These are phyloP conservation scores for Kluyveromyces aestuarii DNA, from an alignment of 805 yeast genomes.

Conservation along the genomic window DNA sequence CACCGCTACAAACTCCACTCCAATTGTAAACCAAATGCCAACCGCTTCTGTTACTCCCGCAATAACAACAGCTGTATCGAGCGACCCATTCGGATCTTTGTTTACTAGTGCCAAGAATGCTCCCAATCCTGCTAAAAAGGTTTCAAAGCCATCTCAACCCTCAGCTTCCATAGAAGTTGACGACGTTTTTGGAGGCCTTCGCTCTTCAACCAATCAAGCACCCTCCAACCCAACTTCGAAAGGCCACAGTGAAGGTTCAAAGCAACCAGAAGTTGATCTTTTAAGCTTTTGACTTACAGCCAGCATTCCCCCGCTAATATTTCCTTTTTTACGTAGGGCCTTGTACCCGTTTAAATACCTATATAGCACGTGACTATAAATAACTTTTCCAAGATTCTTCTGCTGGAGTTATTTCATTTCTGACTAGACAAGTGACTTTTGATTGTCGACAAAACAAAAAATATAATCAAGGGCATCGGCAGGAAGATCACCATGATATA, in stretches of 20 bases:
- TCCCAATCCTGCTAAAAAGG: background rate
- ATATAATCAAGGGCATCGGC: background rate
- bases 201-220: background rate
- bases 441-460: background rate
- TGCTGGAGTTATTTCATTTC: background rate
- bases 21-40: conserved; percentile 4
- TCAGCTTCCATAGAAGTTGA: conserved; percentile 15
- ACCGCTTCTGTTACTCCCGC: conserved; percentile 25
- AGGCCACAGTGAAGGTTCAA: background rate
- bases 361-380: background rate
- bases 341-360: background rate
- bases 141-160: background rate
- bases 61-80: conserved; percentile 33
- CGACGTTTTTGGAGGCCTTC: conserved; percentile 26
- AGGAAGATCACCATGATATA: conserved; percentile 33
- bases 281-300: conserved; percentile 17
- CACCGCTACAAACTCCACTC: conserved; percentile 6
- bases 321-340: background rate
- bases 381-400: too few relatives aligned
- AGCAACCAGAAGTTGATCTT: conserved; percentile 22
- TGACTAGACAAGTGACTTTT: background rate
- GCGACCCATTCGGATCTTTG: conserved; percentile 67
- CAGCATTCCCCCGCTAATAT: background rate
- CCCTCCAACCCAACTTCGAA: background rate
- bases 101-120: conserved; percentile 53